These are phyloP conservation scores for Grigorovia transvaalensis DNA, from an alignment of 805 yeast species.

Conservation along the genomic window DNA sequence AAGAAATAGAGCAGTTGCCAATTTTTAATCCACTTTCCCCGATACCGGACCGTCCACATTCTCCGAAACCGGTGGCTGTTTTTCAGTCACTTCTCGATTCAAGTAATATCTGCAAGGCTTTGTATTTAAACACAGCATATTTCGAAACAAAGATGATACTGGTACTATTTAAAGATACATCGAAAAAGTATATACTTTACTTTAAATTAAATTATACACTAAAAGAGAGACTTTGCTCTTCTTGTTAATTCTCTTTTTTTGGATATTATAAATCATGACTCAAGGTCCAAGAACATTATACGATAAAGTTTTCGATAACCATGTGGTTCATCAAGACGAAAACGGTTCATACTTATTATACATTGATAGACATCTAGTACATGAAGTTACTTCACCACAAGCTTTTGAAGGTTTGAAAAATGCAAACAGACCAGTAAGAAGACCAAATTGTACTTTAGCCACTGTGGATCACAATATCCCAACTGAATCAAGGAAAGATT, in stretches of 20 bases:
- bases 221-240: not conserved
- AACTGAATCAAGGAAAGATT: conserved; percentile 73
- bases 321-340: conserved; percentile 82
- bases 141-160: too few species aligned
- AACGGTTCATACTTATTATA: conserved; percentile 79
- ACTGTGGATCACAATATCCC: conserved; percentile 98
- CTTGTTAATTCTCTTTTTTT: not conserved
- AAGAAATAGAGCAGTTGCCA: too few species aligned
- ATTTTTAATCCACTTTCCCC: not conserved
- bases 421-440: conserved; percentile 83
- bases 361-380: conserved; percentile 95
- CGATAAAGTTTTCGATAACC: conserved; percentile 94
- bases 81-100: not conserved
- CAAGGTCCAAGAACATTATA: conserved; percentile 63
- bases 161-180: too few species aligned
- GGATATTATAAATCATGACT: not conserved
- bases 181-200: too few species aligned
- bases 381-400: conserved; percentile 98
- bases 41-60: not conserved
- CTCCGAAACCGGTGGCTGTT: not conserved
- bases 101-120: not conserved
- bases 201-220: too few species aligned
- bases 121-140: not conserved
- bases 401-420: conserved; percentile 92
- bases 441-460: conserved; percentile 86